A percentile compares a stretch with the other conserved stretches of the same genome.
These are phyloP conservation scores for Geranium brycei DNA, from an alignment of 345 rosid genomes.

Conservation along the genomic window DNA sequence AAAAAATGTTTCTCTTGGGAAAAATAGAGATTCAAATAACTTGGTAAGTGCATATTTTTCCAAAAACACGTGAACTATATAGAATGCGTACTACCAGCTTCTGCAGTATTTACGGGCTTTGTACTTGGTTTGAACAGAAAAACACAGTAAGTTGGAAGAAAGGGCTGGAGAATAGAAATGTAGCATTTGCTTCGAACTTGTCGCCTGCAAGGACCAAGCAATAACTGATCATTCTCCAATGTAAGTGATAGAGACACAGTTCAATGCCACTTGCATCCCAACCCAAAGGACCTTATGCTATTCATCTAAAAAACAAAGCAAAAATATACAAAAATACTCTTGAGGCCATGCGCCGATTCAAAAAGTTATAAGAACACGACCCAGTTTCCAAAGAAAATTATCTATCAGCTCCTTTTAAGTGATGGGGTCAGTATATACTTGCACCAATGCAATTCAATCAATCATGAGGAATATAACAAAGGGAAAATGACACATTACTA, in stretches of 20 bases:
- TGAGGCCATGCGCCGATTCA: no score
- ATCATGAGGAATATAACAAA: background rate
- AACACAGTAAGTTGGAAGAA: slow-evolving; percentile 18
- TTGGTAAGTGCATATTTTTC: background rate
- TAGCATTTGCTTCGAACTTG: slow-evolving; percentile 14
- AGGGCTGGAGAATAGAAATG: slow-evolving; percentile 9
- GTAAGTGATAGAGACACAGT: background rate
- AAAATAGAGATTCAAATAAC: background rate
- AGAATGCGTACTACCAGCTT: no score
- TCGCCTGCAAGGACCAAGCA: slow-evolving; percentile 22
- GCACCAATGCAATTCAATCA: background rate
- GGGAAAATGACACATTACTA: background rate
- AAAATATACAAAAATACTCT: no score
- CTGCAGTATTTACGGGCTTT: slow-evolving; percentile 2
- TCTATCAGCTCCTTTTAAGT: no score
- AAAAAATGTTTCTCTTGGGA: background rate
- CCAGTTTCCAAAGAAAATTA: no score
- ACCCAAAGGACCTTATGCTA: background rate
- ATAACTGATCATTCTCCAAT: background rate
- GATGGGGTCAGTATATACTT: no score
- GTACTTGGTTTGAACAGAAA: slow-evolving; percentile 18
- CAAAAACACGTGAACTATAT: slow-evolving; percentile 8
- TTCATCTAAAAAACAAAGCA: background rate
- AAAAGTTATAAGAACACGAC: no score
- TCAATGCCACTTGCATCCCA: background rate